phyloP scores from a whole-genome alignment of 805 yeast genomes.

The Saturnispora mendoncae region DNA sequence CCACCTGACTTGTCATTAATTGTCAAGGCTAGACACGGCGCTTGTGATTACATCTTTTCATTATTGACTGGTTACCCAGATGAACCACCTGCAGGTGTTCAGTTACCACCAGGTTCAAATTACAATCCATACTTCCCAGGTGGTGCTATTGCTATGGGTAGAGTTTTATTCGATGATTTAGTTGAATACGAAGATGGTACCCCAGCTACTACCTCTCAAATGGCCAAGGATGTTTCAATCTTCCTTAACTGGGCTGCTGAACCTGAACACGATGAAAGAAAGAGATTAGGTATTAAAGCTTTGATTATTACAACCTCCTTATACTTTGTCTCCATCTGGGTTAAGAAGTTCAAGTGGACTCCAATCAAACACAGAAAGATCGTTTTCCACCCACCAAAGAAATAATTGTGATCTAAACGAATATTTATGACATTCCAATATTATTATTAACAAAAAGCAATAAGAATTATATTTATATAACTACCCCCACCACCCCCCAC shows the following conservation, averaged over 20 bases:
- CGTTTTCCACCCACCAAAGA: slow-evolving; percentile 86
- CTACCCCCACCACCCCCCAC: not conserved
- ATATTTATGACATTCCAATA: no score
- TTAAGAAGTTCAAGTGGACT: slow-evolving; percentile 97
- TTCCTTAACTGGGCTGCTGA: slow-evolving; percentile 98
- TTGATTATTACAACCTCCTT: slow-evolving; percentile 68
- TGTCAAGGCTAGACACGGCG: slow-evolving; percentile 99
- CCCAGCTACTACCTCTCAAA: slow-evolving; percentile 95
- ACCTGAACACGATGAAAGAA: slow-evolving; percentile 98
- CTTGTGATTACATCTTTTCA: slow-evolving; percentile 88
- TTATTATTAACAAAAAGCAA: not conserved
- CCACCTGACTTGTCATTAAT: slow-evolving; percentile 97
- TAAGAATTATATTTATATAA: not conserved
- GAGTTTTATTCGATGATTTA: slow-evolving; percentile 93
- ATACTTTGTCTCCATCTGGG: slow-evolving; percentile 78
- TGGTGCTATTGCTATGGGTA: slow-evolving; percentile 98
- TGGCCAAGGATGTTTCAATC: slow-evolving; percentile 96
- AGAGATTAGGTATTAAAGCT: slow-evolving; percentile 93
- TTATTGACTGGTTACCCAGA: slow-evolving; percentile 98
- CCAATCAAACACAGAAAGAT: slow-evolving; percentile 91
- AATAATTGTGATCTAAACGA: slow-evolving; percentile 26
- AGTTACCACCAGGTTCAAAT: slow-evolving; percentile 86
- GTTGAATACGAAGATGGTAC: slow-evolving; percentile 99
- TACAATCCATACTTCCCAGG: slow-evolving; percentile 99
- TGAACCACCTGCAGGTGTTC: slow-evolving; percentile 96